Evolutionary conservation across 192 early-diverging fungal species (phyloP).

Genomic region (Mortierella antarctica): DNA sequence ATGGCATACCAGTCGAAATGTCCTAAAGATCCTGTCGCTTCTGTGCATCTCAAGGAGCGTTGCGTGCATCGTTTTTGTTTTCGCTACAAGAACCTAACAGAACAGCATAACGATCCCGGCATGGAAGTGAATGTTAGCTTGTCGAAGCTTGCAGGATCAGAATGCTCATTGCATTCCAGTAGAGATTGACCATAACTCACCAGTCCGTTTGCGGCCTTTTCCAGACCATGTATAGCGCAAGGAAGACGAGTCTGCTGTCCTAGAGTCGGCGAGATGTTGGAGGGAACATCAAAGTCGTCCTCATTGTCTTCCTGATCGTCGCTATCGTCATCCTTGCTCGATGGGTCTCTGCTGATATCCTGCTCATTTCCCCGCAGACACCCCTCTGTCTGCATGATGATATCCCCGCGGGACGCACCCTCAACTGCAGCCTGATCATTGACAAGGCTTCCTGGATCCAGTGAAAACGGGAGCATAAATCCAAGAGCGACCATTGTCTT

Average conservation of each 20-base stretch:
- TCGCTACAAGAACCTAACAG: slow-evolving; percentile 58
- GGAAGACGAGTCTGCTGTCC: slow-evolving; percentile 32
- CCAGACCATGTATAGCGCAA: slow-evolving; percentile 60
- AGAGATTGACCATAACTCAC: slow-evolving; percentile 24
- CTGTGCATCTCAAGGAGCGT: slow-evolving; percentile 48
- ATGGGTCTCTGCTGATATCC: background rate
- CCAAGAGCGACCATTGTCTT: slow-evolving; percentile 42
- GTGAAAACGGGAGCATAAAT: slow-evolving; percentile 44
- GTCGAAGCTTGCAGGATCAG: background rate
- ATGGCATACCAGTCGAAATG: slow-evolving; percentile 54
- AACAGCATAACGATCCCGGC: background rate
- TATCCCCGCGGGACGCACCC: background rate
- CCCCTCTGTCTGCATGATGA: background rate
- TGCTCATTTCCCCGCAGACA: slow-evolving; percentile 2
- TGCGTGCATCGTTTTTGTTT: slow-evolving; percentile 33
- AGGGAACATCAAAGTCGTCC: slow-evolving; percentile 45
- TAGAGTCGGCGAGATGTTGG: slow-evolving; percentile 29
- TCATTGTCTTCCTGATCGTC: slow-evolving; percentile 9
- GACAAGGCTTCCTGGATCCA: slow-evolving; percentile 13
- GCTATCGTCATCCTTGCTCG: background rate
- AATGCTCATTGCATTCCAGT: background rate
- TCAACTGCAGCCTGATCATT: slow-evolving; percentile 11
- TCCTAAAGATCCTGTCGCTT: slow-evolving; percentile 24
- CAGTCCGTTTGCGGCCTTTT: slow-evolving; percentile 67
- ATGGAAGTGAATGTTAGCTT: background rate